Evolutionary conservation across 805 yeast genomes (phyloP).

Genomic region (Ascoidea tarda): DNA sequence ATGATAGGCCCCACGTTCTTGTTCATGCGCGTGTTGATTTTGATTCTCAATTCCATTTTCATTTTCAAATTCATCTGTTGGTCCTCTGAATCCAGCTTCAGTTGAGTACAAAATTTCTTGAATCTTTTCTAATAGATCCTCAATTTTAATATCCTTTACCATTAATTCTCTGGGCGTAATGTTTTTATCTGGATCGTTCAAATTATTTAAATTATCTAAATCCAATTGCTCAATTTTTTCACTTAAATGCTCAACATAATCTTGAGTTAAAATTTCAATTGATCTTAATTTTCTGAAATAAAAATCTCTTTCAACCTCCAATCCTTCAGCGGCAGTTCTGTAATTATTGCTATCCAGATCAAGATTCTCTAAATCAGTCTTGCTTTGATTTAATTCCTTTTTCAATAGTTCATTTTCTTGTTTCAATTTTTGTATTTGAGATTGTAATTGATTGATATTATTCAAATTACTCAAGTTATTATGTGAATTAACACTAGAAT

Average conservation of each 20-base stretch:
- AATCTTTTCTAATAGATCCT: constrained; percentile 40
- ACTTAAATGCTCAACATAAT: constrained; percentile 38
- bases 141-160: constrained; percentile 11
- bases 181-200: constrained; percentile 3
- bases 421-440: constrained; percentile 1
- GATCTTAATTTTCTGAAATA: constrained; percentile 83
- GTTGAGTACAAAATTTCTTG: constrained; percentile 70
- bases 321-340: constrained; percentile 43
- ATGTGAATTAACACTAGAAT: background rate
- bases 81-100: constrained; percentile 70
- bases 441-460: background rate
- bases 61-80: constrained; percentile 22
- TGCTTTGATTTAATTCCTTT: constrained; percentile 33
- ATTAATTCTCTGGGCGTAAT: constrained; percentile 1
- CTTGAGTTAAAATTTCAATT: constrained; percentile 68
- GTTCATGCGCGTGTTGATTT: background rate
- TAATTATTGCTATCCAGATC: constrained; percentile 43
- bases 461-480: background rate
- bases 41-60: constrained; percentile 3
- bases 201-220: constrained; percentile 16
- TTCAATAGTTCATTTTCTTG: constrained; percentile 9
- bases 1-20: too few species aligned
- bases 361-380: constrained; percentile 23
- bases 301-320: constrained; percentile 77
- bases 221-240: constrained; percentile 23